These are phyloP conservation scores for Xylaria arbuscula DNA, from an alignment of 2,329 filamentous ascomycete species.

Conservation along the genomic window DNA sequence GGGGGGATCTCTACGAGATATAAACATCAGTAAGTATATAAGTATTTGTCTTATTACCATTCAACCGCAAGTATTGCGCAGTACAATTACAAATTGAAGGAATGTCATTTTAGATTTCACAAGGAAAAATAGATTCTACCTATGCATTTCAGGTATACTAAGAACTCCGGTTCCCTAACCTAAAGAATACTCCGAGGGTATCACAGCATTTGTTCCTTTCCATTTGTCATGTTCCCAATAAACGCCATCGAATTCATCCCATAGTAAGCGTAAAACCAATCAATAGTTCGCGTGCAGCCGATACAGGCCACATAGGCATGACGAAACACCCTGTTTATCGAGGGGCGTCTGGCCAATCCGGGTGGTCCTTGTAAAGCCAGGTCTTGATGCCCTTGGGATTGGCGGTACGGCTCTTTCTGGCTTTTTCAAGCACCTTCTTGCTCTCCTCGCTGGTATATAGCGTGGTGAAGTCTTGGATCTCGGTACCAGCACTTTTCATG, in stretches of 20 bases:
- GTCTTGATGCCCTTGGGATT: slow-evolving; percentile 68
- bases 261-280: slow-evolving; percentile 7
- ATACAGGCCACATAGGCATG: slow-evolving; percentile 15
- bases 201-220: background rate
- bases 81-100: background rate
- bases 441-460: slow-evolving; percentile 60
- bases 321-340: slow-evolving; percentile 18
- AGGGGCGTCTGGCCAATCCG: slow-evolving; percentile 63
- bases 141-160: background rate
- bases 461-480: slow-evolving; percentile 64
- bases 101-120: background rate
- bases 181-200: background rate
- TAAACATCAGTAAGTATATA: too few relatives aligned
- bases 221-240: background rate
- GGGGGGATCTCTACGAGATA: too few relatives aligned
- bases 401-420: slow-evolving; percentile 63
- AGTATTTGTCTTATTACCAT: background rate
- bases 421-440: slow-evolving; percentile 63
- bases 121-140: background rate
- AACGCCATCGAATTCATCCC: background rate
- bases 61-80: background rate
- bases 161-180: background rate
- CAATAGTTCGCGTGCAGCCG: background rate
- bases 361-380: slow-evolving; percentile 69
- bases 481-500: slow-evolving; percentile 58